These are phyloP conservation scores for Guadua angustifolia DNA, from an alignment of 176 grass and related monocot species.

Conservation along the genomic window DNA sequence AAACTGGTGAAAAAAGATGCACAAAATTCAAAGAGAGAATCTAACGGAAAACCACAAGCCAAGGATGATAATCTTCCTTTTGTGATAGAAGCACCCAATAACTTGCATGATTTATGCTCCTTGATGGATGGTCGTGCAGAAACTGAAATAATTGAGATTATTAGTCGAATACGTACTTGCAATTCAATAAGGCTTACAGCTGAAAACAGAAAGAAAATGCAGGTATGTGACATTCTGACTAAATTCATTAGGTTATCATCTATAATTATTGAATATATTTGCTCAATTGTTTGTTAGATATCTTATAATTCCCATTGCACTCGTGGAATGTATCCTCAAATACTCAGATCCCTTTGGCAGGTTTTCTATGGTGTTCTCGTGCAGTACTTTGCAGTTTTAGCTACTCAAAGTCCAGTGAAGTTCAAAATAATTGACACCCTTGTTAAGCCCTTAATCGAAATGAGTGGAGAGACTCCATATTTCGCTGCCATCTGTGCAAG, in stretches of 20 bases:
- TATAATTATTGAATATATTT: not conserved
- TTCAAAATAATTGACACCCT: constrained; percentile 79
- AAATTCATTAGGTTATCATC: not conserved
- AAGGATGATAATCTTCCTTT: constrained; percentile 67
- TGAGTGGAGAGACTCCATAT: constrained; percentile 92
- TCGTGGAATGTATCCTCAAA: constrained; percentile 11
- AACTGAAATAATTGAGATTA: constrained; percentile 80
- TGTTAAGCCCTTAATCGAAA: constrained; percentile 93
- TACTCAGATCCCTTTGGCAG: constrained; percentile 54
- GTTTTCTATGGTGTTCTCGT: constrained; percentile 92
- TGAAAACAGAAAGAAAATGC: constrained; percentile 95
- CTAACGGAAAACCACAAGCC: constrained; percentile 33
- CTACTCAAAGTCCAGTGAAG: constrained; percentile 68
- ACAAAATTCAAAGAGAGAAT: constrained; percentile 49
- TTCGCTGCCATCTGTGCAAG: constrained; percentile 96
- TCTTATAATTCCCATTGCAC: constrained; percentile 1
- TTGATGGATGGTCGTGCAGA: constrained; percentile 85
- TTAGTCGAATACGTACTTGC: constrained; percentile 80
- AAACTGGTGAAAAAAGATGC: constrained; percentile 43
- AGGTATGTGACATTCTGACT: constrained; percentile 54
- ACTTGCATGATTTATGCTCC: constrained; percentile 62
- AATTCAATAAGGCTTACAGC: constrained; percentile 89
- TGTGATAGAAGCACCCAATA: constrained; percentile 88
- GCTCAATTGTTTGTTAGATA: not conserved
- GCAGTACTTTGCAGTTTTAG: constrained; percentile 90